Evolutionary conservation across 768 basidiomycete genomes (phyloP).

Genomic region (Lactarius trivialis): DNA sequence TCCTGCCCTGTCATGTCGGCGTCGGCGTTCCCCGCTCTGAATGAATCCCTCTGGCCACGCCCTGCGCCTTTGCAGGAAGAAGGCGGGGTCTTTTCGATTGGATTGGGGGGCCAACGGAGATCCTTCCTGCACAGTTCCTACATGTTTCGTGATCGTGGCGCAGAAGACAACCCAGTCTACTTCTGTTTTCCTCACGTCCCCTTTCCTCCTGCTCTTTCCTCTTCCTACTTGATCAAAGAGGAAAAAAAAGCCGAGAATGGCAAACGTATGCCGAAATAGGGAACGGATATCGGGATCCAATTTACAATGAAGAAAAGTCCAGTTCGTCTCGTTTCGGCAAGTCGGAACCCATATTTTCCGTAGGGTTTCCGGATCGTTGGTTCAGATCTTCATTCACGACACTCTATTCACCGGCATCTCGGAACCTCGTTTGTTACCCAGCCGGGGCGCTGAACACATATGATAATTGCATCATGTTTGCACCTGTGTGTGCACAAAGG

Average conservation of each 20-base stretch:
- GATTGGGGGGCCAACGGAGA: constrained; percentile 3
- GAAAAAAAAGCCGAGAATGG: constrained; percentile 9
- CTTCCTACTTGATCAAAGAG: not conserved
- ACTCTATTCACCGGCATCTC: constrained; percentile 20
- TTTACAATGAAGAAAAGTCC: not conserved
- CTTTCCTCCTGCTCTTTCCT: not conserved
- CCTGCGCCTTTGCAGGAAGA: not conserved
- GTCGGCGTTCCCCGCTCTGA: not conserved
- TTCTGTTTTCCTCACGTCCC: constrained; percentile 1
- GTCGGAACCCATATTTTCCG: constrained; percentile 13
- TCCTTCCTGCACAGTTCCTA: not conserved
- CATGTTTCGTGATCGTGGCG: constrained; percentile 18
- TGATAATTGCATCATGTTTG: constrained; percentile 23
- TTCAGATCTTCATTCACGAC: constrained; percentile 16
- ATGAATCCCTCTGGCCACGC: not conserved
- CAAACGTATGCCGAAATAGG: constrained; percentile 11
- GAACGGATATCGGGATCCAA: constrained; percentile 15
- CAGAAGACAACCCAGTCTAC: constrained; percentile 4
- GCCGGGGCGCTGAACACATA: constrained; percentile 9
- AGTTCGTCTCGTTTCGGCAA: constrained; percentile 2
- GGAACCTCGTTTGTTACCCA: constrained; percentile 6
- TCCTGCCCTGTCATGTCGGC: constrained; percentile 6
- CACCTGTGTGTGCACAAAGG: constrained; percentile 14
- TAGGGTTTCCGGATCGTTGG: not conserved
- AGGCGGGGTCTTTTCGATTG: constrained; percentile 12